Percentiles rank a stretch among this genome's conserved stretches.
phyloP scores from a whole-genome alignment of 2,329 filamentous ascomycete genomes.

The Colletotrichum sp. region DNA sequence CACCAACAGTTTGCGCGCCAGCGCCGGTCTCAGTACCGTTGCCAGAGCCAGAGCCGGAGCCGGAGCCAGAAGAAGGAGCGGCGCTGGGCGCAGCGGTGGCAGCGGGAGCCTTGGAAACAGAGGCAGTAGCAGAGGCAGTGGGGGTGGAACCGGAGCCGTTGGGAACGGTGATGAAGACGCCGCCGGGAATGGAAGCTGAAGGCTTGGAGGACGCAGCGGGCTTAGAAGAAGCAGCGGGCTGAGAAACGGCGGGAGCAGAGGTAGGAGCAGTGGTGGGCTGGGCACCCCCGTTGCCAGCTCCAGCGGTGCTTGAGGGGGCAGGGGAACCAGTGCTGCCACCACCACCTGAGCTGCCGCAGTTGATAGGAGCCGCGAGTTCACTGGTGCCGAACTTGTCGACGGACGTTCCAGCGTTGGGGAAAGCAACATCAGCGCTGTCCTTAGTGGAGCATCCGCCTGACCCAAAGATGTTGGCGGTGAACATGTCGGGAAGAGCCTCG shows the following conservation, averaged over 20 bases:
- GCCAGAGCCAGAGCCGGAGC: slow-evolving; percentile 18
- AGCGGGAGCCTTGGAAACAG: slow-evolving; percentile 21
- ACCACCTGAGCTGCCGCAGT: no score
- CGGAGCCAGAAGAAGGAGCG: background rate
- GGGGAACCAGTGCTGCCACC: background rate
- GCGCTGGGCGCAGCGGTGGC: background rate
- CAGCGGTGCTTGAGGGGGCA: background rate
- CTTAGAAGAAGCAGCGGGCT: slow-evolving; percentile 16
- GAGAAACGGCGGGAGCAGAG: slow-evolving; percentile 23
- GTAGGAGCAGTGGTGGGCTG: slow-evolving; percentile 12
- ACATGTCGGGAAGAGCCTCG: slow-evolving; percentile 73
- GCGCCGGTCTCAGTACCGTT: slow-evolving; percentile 23
- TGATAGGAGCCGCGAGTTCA: no score
- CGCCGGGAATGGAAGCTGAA: slow-evolving; percentile 32
- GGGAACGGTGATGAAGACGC: slow-evolving; percentile 43
- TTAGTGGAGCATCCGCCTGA: no score
- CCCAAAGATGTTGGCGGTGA: slow-evolving; percentile 66
- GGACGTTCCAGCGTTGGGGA: background rate
- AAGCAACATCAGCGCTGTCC: fast-evolving
- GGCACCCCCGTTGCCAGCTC: background rate
- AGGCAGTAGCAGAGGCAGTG: slow-evolving; percentile 7
- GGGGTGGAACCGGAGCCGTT: slow-evolving; percentile 18
- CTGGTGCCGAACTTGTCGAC: background rate
- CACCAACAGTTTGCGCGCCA: slow-evolving; percentile 41
- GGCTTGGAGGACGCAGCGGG: slow-evolving; percentile 23